Evolutionary conservation across 177 flowering plant genomes (phyloP), one percentile per base, ranked within the genome.

Genomic region (Vitis hybrid): DNA sequence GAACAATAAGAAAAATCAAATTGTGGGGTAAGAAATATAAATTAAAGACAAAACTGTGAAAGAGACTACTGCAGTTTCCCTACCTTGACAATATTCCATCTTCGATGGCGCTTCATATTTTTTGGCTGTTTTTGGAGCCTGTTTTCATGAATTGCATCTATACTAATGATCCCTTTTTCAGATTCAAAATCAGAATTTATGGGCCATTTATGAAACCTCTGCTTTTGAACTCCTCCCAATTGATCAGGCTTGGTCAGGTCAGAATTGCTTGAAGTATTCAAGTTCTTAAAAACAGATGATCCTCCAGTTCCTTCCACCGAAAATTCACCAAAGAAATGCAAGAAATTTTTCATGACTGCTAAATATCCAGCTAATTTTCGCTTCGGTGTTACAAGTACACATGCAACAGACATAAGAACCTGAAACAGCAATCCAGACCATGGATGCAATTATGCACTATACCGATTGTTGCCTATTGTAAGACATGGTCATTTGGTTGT

Each of bases 251-350:
- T 86, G 75, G 68, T 68, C 45, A 59, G 69, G 66, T 85, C 94
- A 53, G 79, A 71, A 69, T 62, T 77, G 26, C 73, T 75, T 31
- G 83, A 75, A 49, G 71, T 71, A 64, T 62, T 31, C 55, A 88
- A 82, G 53, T 76, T 81, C 62, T 74, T 86, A 62, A 94, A 92
- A 66, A 89, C 90, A 68, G 97, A 84, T 69, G 97, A 85, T 14
- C 97, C 99, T 29, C 93, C 98, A 68, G 97, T 89, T 68, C 99
- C 99, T 86, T 94, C 98, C 22, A 96, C 97, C 80, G 90, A 76
- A 78, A 86, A 86, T 74, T 92, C 93, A 63, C 93, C 97, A 87
- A 79, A 87, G 75, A 94, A 96, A 80, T 92, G 95, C 78, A 96
- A 79, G 53, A 83, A 80, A 76, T 79, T 85, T 73, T 86, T 87